phyloP scores from a whole-genome alignment of 371 early-diverging fungal genomes.

The Rhizopus arrhizus region DNA sequence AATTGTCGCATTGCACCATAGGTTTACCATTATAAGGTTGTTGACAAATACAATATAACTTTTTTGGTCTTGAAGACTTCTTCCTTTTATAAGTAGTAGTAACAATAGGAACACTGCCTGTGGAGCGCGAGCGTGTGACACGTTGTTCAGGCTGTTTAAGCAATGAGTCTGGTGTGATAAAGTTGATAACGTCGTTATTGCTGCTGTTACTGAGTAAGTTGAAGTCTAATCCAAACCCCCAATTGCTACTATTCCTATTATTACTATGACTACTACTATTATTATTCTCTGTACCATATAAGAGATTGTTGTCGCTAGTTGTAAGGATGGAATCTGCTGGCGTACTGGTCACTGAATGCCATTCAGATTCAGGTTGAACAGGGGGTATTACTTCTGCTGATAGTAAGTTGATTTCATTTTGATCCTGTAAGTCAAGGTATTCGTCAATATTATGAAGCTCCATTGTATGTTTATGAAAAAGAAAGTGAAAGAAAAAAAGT shows the following conservation, averaged over 20 bases:
- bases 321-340: background rate
- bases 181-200: conserved; percentile 6
- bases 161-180: conserved; percentile 25
- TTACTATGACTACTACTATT: background rate
- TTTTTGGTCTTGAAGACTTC: conserved; percentile 43
- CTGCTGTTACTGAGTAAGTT: background rate
- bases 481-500: background rate
- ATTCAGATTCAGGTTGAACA: conserved; percentile 12
- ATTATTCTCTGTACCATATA: conserved; percentile 10
- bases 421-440: conserved; percentile 30
- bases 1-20: conserved; percentile 80
- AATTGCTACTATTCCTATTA: conserved; percentile 9
- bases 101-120: background rate
- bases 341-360: conserved; percentile 25
- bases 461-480: conserved; percentile 16
- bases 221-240: conserved; percentile 9
- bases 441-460: conserved; percentile 37
- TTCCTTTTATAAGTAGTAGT: conserved; percentile 13
- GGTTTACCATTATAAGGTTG: conserved; percentile 70
- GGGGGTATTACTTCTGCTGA: conserved; percentile 18
- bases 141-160: conserved; percentile 15
- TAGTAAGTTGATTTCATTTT: conserved; percentile 20
- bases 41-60: conserved; percentile 74
- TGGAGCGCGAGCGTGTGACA: conserved; percentile 10
- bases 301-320: background rate